Evolutionary conservation across 495 filamentous ascomycete species (phyloP).

Genomic region (Penicillium desertorum): DNA sequence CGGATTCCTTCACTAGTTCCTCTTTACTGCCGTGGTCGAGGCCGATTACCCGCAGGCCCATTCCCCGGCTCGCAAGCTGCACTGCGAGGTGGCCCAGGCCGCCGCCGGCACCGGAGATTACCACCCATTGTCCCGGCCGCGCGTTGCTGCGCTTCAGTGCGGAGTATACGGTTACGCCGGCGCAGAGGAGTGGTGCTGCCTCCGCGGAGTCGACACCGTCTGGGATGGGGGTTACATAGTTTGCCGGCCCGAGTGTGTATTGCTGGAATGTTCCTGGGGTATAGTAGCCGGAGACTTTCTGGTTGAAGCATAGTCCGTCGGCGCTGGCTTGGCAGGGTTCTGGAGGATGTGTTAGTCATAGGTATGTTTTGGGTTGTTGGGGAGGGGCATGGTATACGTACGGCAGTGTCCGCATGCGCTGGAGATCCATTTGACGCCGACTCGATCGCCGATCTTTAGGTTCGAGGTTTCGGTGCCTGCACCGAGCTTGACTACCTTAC

Average conservation of each 20-base stretch:
- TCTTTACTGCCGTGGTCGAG: conserved; percentile 67
- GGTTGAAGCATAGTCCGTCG: conserved; percentile 59
- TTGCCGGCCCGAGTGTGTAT: conserved; percentile 62
- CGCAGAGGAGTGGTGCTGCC: conserved; percentile 66
- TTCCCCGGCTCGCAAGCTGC: conserved; percentile 61
- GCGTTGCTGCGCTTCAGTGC: conserved; percentile 59
- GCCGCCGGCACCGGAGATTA: conserved; percentile 66
- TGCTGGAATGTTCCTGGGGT: conserved; percentile 71
- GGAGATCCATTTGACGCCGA: conserved; percentile 59
- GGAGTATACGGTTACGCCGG: conserved; percentile 58
- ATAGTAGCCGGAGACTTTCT: conserved; percentile 56
- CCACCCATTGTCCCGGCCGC: conserved; percentile 60
- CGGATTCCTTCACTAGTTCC: conserved; percentile 55
- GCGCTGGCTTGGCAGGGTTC: conserved; percentile 56
- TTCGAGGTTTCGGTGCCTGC: conserved; percentile 46
- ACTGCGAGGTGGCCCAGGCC: conserved; percentile 66
- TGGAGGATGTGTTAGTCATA: conserved; percentile 13
- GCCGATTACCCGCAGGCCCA: conserved; percentile 67
- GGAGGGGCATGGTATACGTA: conserved; percentile 19
- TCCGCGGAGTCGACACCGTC: conserved; percentile 55
- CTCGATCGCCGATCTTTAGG: conserved; percentile 64
- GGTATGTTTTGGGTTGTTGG: not conserved
- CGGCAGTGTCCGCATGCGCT: conserved; percentile 52
- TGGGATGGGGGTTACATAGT: conserved; percentile 70
- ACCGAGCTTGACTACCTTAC: conserved; percentile 61